Evolutionary conservation across 2,329 filamentous ascomycete species (phyloP), one percentile per base, ranked within the genome.

Genomic region (Acephala macrosclerotiorum): DNA sequence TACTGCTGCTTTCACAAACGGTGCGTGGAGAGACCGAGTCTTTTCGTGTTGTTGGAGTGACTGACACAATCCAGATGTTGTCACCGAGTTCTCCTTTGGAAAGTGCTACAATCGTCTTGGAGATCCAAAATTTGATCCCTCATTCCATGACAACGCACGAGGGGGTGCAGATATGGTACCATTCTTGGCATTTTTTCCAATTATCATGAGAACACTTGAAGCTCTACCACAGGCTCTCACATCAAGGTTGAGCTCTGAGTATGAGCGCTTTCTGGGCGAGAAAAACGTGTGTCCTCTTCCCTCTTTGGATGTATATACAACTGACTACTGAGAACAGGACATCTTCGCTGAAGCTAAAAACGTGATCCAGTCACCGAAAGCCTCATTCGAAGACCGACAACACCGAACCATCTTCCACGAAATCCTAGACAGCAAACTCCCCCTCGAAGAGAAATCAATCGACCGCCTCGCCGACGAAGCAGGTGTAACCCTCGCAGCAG

Each of bases 401-500:
- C 36, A 38, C 36, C 7, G 36, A 68, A 71, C 69, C 14, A 58
- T 72, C 36, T 72, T 72, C 55, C 64, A 71, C 45, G 66, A 60
- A 16, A 68, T 71, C n/a, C 55, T 67, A 11, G 53, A 72, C 20
- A 68, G 64, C 35, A 58, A 58, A 25, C 73, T 81, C 0, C 75
- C 78, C 1, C 47, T 68, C 2, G 33, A 66, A 4, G 79, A 80
- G 47, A 80, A 79, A 67, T 69, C 72, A 0, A 26, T 73, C 0
- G 51, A 61, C 4, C 73, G 79, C 0, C 67, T 81, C 2, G 67
- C 70, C 3, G 70, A 75, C 4, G 79, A 81, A 20, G 74, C 71
- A 12, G 66, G 72, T 1, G 51, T 80, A 1, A 74, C 77, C n/a
- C 72, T 71, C 22, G 61, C 57, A 1, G 79, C 78, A 2, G 79